Conservation (phyloP, 371 early-diverging fungal species). For the Mucor saturninus region DNA sequence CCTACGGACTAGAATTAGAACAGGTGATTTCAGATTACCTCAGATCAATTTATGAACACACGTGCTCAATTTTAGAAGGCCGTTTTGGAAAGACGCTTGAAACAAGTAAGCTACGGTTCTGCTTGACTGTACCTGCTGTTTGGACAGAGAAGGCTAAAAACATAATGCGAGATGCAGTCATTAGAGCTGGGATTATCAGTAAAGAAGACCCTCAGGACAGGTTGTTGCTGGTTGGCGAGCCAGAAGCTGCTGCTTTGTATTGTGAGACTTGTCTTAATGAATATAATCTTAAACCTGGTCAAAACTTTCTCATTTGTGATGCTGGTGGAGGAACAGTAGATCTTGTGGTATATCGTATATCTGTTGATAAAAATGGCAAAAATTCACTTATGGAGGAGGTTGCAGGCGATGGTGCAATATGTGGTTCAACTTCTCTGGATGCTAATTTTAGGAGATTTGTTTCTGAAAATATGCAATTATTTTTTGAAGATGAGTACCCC, state of each 20-base stretch:
- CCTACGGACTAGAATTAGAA: too few species aligned
- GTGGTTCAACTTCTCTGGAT: background rate
- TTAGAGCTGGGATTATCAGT: too few species aligned
- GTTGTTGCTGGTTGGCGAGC: too few species aligned
- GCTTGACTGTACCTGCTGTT: too few species aligned
- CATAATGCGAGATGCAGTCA: too few species aligned
- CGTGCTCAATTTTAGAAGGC: too few species aligned
- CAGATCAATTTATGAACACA: too few species aligned
- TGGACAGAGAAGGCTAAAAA: too few species aligned
- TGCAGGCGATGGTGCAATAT: background rate
- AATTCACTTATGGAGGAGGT: background rate
- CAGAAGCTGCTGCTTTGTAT: background rate
- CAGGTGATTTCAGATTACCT: too few species aligned
- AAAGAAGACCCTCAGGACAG: too few species aligned
- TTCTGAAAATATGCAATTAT: conserved; percentile 26
- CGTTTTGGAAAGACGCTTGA: too few species aligned
- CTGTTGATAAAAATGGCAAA: background rate
- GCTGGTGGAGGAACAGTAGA: background rate
- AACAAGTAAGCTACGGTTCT: too few species aligned
- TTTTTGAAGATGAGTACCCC: background rate
- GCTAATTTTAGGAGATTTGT: background rate
- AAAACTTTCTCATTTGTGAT: background rate
- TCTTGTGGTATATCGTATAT: background rate
- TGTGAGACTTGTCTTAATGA: background rate
- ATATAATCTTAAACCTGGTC: background rate